Percentiles rank a stretch among this genome's conserved stretches.
Conservation (phyloP, 768 basidiomycete genomes). For the Pleurotus pulmonarius region DNA sequence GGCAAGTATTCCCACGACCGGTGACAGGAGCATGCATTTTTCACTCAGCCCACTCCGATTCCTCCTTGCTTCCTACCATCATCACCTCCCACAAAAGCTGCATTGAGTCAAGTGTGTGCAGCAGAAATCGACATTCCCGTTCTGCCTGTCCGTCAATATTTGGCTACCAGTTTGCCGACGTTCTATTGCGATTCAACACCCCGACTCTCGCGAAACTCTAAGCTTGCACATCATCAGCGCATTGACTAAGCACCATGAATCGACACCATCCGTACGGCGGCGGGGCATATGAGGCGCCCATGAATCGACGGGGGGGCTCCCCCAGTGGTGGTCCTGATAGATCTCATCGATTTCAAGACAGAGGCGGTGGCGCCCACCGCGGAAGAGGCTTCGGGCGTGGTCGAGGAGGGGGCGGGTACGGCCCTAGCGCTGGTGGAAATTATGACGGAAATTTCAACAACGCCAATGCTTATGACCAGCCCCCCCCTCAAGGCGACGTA, state of each 20-base stretch:
- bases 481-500: slow-evolving; percentile 55
- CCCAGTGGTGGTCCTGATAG: slow-evolving; percentile 71
- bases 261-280: slow-evolving; percentile 86
- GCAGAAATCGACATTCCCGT: slow-evolving; percentile 5
- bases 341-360: slow-evolving; percentile 55
- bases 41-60: slow-evolving; percentile 9
- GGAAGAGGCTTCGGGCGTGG: slow-evolving; percentile 43
- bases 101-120: slow-evolving; percentile 9
- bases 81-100: slow-evolving; percentile 18
- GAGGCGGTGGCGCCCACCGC: slow-evolving; percentile 50
- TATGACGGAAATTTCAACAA: slow-evolving; percentile 53
- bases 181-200: neutral
- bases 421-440: slow-evolving; percentile 42
- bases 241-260: slow-evolving; percentile 53
- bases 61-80: slow-evolving; percentile 32
- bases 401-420: slow-evolving; percentile 43
- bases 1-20: slow-evolving; percentile 18
- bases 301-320: slow-evolving; percentile 60
- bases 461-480: slow-evolving; percentile 62
- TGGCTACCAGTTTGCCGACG: neutral
- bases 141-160: neutral
- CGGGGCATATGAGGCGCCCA: slow-evolving; percentile 46
- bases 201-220: neutral
- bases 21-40: slow-evolving; percentile 13
- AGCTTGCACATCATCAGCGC: slow-evolving; percentile 7